A percentile compares a stretch with the other conserved stretches of the same genome.
Evolutionary conservation across 2,329 filamentous ascomycete species (phyloP).

Genomic region (Cadophora malorum): DNA sequence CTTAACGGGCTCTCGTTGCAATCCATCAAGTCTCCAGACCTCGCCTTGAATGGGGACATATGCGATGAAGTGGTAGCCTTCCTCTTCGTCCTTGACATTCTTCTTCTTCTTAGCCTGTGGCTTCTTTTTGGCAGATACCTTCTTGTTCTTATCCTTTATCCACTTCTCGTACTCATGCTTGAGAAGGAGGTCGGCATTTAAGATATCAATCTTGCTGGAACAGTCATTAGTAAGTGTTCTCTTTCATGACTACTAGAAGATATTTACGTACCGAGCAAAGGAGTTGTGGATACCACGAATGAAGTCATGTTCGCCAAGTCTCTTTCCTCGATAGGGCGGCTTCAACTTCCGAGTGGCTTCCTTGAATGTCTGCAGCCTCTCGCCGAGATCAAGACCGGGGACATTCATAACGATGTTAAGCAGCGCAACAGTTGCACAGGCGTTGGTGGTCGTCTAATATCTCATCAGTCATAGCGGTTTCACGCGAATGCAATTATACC

Average conservation of each 20-base stretch:
- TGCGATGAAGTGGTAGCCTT: constrained; percentile 89
- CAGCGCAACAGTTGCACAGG: constrained; percentile 90
- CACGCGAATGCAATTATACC: constrained; percentile 51
- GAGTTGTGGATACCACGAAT: constrained; percentile 88
- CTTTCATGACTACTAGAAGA: not conserved
- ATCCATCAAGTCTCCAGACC: constrained; percentile 89
- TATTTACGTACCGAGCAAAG: constrained; percentile 67
- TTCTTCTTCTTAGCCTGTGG: constrained; percentile 43
- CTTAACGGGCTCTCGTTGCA: constrained; percentile 73
- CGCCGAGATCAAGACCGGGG: constrained; percentile 68
- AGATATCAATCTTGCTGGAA: constrained; percentile 73
- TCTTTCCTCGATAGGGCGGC: constrained; percentile 76
- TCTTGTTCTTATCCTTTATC: constrained; percentile 40
- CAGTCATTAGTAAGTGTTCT: constrained; percentile 11
- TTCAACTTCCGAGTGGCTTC: constrained; percentile 70
- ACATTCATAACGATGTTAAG: constrained; percentile 94
- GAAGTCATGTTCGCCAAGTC: constrained; percentile 75
- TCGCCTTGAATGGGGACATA: constrained; percentile 78
- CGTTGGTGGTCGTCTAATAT: constrained; percentile 74
- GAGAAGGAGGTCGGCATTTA: constrained; percentile 72
- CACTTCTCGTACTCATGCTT: constrained; percentile 55
- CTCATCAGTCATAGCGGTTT: constrained; percentile 5
- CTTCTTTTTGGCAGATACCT: constrained; percentile 16
- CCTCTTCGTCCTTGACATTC: constrained; percentile 52
- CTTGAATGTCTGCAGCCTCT: constrained; percentile 76